Percentiles rank a stretch among this genome's conserved stretches.
These are phyloP conservation scores for Annona squamosa DNA, from an alignment of 164 flowering plant genomes.

Conservation along the genomic window DNA sequence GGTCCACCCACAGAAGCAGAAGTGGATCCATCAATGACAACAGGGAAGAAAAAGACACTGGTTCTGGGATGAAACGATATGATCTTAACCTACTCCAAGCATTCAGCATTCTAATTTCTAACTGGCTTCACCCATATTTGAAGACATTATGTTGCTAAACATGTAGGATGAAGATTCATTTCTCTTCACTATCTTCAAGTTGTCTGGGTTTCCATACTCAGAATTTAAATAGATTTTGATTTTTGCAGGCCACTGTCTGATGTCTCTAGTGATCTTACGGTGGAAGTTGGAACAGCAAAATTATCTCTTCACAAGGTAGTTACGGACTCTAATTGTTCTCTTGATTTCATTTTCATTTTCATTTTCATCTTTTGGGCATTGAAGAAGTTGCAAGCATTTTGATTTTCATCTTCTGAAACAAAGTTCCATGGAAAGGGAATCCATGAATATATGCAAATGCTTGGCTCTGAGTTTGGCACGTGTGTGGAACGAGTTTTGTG, in stretches of 20 bases:
- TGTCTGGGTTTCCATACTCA: background rate
- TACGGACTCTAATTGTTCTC: background rate
- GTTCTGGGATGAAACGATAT: background rate
- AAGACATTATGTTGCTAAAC: background rate
- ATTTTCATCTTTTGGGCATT: background rate
- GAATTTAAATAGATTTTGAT: conserved; percentile 1
- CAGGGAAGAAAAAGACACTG: background rate
- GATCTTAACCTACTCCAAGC: conserved; percentile 9
- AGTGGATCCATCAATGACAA: background rate
- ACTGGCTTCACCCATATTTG: background rate
- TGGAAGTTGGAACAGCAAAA: conserved; percentile 68
- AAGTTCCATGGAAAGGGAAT: background rate
- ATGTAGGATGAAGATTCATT: background rate
- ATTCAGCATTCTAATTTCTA: background rate
- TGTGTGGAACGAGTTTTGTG: background rate
- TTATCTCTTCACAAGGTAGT: conserved; percentile 88
- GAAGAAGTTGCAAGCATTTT: background rate
- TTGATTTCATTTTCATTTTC: background rate
- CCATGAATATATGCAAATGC: background rate
- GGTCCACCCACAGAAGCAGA: background rate
- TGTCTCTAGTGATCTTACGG: conserved; percentile 86
- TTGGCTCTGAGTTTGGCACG: background rate
- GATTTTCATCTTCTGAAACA: background rate
- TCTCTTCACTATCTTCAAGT: background rate
- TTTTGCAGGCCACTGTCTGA: conserved; percentile 95